Evolutionary conservation across 208 protist genomes (phyloP), one percentile per base, ranked within the genome.

Genomic region (Acanthamoeba healyi): DNA sequence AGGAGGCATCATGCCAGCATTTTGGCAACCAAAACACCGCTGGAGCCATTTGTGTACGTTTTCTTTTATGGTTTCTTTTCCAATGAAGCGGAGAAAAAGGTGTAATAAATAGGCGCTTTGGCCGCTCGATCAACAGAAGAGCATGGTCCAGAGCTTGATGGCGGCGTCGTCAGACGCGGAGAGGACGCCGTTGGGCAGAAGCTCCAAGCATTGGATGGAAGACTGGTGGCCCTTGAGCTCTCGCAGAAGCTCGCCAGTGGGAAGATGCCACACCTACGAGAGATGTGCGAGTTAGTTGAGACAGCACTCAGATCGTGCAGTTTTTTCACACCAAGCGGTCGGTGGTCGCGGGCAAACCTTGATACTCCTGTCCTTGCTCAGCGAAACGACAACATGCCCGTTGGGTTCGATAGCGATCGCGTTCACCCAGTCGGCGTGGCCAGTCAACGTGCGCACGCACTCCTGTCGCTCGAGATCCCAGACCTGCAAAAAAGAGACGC

Each of bases 101-200:
- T 10, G 10, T n/a, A 5, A 58, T 26, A 58, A 29, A 61, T 61
- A 61, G n/a, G 1, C 19, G 0, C n/a, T n/a, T 61, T 19, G 17
- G 17, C 17, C 51, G 1, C 14, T 58, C 51, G 67, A 2, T 72
- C 40, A 91, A 44, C 58, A 91, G 54, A 91, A 91, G 38, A 91
- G 61, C 84, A 91, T 91, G 29, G 84, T 74, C 84, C 51, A 65
- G 12, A 91, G 84, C 84, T 72, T 91, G 46, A 91, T 70, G 34
- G 51, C 10, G n/a, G 58, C 84, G 12, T 91, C 84, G 38, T 91
- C 84, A 2, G 84, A 91, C 4, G 84, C 84, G 3, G 84, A 65
- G 56, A 91, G 84, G 54, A 91, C 17, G 12, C 84, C 84, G n/a
- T 65, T 72, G 32, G 84, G 58, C 9, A 91, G 61, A 65, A 91